A percentile compares a stretch with the other conserved stretches of the same genome.
phyloP scores from a whole-genome alignment of 305 asterid genomes.

The Fraxinus greggii region DNA sequence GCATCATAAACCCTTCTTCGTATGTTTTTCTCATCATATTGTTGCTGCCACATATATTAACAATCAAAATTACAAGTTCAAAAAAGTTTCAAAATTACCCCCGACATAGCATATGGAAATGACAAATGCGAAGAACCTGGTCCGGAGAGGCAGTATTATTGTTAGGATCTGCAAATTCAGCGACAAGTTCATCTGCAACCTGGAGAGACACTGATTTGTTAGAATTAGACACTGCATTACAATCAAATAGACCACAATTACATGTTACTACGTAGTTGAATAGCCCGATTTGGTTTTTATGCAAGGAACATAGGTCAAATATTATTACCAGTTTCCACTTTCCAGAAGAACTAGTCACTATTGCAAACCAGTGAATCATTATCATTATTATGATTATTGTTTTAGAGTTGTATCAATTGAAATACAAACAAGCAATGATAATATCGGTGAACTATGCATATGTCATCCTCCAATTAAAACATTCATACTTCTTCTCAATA shows the following conservation, averaged over 20 bases:
- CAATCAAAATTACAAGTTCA: slow-evolving; percentile 14
- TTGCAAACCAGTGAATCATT: not conserved
- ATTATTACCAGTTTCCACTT: not conserved
- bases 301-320: not conserved
- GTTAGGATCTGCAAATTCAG: slow-evolving; percentile 81
- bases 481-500: not conserved
- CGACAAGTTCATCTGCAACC: slow-evolving; percentile 99
- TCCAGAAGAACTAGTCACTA: not conserved
- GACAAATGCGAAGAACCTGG: slow-evolving; percentile 55
- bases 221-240: slow-evolving; percentile 20
- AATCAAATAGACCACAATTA: not conserved
- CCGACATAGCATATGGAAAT: slow-evolving; percentile 14
- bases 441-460: not conserved
- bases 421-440: not conserved
- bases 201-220: slow-evolving; percentile 26
- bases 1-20: slow-evolving; percentile 99
- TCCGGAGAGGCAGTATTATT: slow-evolving; percentile 62
- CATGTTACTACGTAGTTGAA: not conserved
- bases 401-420: not conserved
- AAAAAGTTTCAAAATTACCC: slow-evolving; percentile 9
- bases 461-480: slow-evolving; percentile 1
- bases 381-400: not conserved
- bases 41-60: slow-evolving; percentile 60
- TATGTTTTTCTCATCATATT: slow-evolving; percentile 95
- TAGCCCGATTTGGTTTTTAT: not conserved